Percentiles rank a stretch among this genome's conserved stretches.
These are phyloP conservation scores for Candida ipomoeae DNA, from an alignment of 805 yeast genomes.

Conservation along the genomic window DNA sequence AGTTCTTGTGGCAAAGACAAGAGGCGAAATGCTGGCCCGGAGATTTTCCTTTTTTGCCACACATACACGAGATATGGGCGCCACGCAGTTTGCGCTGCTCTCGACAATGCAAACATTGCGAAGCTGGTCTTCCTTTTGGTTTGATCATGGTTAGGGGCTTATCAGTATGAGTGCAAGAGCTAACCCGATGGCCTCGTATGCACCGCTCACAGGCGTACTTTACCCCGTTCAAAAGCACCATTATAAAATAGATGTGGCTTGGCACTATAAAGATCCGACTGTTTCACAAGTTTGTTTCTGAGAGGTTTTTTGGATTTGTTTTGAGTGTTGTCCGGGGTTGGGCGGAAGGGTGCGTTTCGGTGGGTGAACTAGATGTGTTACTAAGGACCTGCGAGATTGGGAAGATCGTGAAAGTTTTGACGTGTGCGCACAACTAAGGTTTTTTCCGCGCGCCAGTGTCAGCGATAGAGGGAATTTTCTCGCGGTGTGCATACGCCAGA, in stretches of 20 bases:
- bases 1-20: slow-evolving; percentile 36
- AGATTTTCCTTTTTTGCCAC: slow-evolving; percentile 52
- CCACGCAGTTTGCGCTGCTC: slow-evolving; percentile 65
- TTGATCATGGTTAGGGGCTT: slow-evolving; percentile 89
- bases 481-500: background rate
- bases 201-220: slow-evolving; percentile 96
- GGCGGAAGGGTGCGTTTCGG: no score
- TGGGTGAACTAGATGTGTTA: background rate
- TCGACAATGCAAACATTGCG: slow-evolving; percentile 85
- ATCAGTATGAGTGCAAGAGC: slow-evolving; percentile 89
- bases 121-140: slow-evolving; percentile 94
- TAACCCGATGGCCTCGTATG: slow-evolving; percentile 93
- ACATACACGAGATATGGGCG: slow-evolving; percentile 65
- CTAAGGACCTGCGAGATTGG: background rate
- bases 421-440: slow-evolving; percentile 1
- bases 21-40: slow-evolving; percentile 35
- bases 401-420: slow-evolving; percentile 1
- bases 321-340: no score
- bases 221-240: slow-evolving; percentile 89
- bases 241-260: slow-evolving; percentile 22
- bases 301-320: no score
- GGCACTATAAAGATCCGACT: no score
- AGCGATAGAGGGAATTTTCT: background rate
- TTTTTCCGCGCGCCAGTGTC: slow-evolving; percentile 1
- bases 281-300: no score